Percentiles rank a stretch among this genome's conserved stretches.
Conservation (phyloP, 2,329 filamentous ascomycete species). For the Akanthomyces dipterigenus region DNA sequence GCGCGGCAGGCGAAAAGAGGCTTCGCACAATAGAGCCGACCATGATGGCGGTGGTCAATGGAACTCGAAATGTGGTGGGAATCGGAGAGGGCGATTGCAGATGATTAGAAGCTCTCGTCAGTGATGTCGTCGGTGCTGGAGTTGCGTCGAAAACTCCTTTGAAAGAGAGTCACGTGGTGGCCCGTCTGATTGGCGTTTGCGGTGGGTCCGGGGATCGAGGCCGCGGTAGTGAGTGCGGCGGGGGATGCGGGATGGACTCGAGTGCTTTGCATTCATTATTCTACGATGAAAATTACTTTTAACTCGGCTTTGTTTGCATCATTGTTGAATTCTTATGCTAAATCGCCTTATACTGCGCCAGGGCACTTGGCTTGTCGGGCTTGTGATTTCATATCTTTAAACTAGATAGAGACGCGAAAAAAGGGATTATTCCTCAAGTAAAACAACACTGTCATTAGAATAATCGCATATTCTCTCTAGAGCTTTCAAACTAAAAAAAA, state of each 20-base stretch:
- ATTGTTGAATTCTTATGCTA: no score
- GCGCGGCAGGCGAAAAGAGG: conserved; percentile 27
- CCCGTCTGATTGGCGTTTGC: conserved; percentile 4
- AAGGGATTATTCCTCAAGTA: no score
- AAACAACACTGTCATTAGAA: no score
- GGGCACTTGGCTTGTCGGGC: no score
- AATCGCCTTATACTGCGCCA: rapidly evolving
- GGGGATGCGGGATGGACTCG: background rate
- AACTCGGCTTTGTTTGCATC: no score
- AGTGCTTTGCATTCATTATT: no score
- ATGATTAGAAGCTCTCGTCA: background rate
- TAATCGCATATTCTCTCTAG: no score
- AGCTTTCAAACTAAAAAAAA: no score
- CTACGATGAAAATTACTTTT: no score
- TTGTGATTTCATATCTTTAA: no score
- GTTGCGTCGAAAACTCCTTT: conserved; percentile 1
- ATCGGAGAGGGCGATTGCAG: background rate
- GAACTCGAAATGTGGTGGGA: no score
- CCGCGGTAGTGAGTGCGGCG: background rate
- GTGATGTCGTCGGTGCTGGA: background rate
- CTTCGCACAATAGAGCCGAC: conserved; percentile 29
- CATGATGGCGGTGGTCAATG: conserved; percentile 23
- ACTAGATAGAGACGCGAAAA: no score
- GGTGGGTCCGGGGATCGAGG: background rate
- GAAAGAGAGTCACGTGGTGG: background rate